Evolutionary conservation across 2,329 filamentous ascomycete species (phyloP), one percentile per base, ranked within the genome.

Genomic region (Fusarium sp.): DNA sequence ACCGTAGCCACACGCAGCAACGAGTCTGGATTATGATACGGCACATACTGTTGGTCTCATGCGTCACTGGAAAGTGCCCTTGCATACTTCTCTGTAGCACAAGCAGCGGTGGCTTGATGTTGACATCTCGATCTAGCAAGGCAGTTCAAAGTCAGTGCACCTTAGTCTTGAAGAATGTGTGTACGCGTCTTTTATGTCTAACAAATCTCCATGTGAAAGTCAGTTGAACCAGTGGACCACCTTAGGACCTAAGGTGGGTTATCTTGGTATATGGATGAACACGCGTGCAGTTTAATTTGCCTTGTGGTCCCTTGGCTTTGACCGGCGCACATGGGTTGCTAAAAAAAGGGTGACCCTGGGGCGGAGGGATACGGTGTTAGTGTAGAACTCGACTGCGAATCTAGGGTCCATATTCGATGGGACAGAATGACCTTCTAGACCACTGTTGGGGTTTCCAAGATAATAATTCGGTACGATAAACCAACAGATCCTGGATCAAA

Each of bases 331-430:
- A 57, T 57, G 52, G 60, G 64, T 71, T 74, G 57, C 67, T 73
- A 67, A 73, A 73, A 73, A 74, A 71, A 74, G 40, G 49, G 49
- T 53, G 32, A 57, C 25, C 54, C 56, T n/a, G 40, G 24, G 32
- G 42, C 60, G 58, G n/a, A 61, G 24, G 25, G 16, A 46, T 37
- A 37, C 34, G 34, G 34, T 46, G 27, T 34, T 63, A 58, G 41
- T 45, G 22, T 24, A 34, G 41, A 58, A 18, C 32, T 46, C 30
- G 40, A 61, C 48, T 51, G 40, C 12, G 34, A 48, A 65, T 66
- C 54, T 61, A 27, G 18, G 47, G 61, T 60, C 63, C 59, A 66
- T 49, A 49, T 47, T 57, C 48, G 29, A 52, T 57, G 54, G n/a
- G 37, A 46, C 48, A 41, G 32, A 70, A 67, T 56, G 46, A 46